A percentile compares a stretch with the other conserved stretches of the same genome.
phyloP scores from a whole-genome alignment of 164 flowering plant genomes.

The Magnolia changhungtana region DNA sequence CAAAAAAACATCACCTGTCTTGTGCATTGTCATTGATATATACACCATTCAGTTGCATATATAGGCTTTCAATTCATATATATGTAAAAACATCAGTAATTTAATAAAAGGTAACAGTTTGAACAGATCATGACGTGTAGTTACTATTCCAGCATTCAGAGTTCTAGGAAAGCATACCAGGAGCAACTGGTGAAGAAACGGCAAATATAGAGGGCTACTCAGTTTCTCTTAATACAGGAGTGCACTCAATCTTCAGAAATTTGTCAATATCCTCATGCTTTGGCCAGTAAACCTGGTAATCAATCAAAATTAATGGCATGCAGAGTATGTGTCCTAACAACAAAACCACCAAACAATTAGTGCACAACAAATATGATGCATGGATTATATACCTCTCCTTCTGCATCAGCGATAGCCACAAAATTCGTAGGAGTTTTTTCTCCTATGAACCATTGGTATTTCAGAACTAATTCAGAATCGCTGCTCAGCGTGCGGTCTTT shows the following conservation, averaged over 20 bases:
- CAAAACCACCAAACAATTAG: not conserved
- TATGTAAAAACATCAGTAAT: not conserved
- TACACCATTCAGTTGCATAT: not conserved
- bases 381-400: conserved; percentile 52
- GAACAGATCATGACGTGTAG: not conserved
- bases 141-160: not conserved
- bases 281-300: conserved; percentile 78
- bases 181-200: conserved; percentile 72
- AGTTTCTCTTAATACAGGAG: conserved; percentile 58
- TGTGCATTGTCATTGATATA: not conserved
- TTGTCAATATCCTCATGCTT: conserved; percentile 71
- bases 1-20: not conserved
- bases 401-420: conserved; percentile 59
- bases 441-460: conserved; percentile 87
- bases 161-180: conserved; percentile 46
- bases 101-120: not conserved
- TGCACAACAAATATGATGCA: not conserved
- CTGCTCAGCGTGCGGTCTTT: conserved; percentile 39
- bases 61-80: not conserved
- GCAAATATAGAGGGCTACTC: conserved; percentile 83
- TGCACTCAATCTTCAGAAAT: conserved; percentile 85
- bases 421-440: conserved; percentile 68
- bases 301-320: conserved; percentile 12
- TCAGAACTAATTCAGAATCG: conserved; percentile 55
- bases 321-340: not conserved